phyloP scores from a whole-genome alignment of 305 asterid species.

The Rubia peregrina region DNA sequence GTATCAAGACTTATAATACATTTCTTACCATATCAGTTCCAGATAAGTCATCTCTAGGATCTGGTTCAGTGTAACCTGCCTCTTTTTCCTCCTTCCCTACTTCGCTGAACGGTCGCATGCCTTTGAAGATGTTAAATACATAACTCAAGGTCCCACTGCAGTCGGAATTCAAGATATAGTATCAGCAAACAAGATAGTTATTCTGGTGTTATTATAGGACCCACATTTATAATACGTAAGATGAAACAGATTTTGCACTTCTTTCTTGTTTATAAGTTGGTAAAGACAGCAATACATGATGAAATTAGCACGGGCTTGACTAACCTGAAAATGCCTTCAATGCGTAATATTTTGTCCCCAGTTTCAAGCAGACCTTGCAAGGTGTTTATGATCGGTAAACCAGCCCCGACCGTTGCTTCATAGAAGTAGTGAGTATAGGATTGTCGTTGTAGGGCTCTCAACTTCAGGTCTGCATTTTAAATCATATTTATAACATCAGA shows the following conservation, averaged over 20 bases:
- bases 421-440: constrained; percentile 93
- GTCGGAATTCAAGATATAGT: constrained; percentile 17
- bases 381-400: constrained; percentile 92
- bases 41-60: constrained; percentile 96
- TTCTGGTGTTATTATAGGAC: neutral
- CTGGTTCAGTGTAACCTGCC: constrained; percentile 98
- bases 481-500: neutral
- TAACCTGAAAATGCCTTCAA: constrained; percentile 96
- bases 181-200: constrained; percentile 14
- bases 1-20: constrained; percentile 37
- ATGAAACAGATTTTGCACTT: neutral
- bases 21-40: constrained; percentile 97
- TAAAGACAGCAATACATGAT: neutral
- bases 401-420: constrained; percentile 99
- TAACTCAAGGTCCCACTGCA: constrained; percentile 97
- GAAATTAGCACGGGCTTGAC: constrained; percentile 10
- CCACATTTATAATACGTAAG: neutral
- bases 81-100: constrained; percentile 88
- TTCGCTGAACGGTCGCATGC: constrained; percentile 65
- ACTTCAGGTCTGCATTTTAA: constrained; percentile 61
- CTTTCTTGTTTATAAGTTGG: neutral
- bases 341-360: constrained; percentile 78
- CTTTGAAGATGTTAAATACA: constrained; percentile 86
- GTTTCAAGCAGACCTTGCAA: constrained; percentile 93
- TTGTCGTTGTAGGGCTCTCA: constrained; percentile 86